A percentile compares a stretch with the other conserved stretches of the same genome.
Conservation (phyloP, 208 protist species). For the Angomonas deanei region DNA sequence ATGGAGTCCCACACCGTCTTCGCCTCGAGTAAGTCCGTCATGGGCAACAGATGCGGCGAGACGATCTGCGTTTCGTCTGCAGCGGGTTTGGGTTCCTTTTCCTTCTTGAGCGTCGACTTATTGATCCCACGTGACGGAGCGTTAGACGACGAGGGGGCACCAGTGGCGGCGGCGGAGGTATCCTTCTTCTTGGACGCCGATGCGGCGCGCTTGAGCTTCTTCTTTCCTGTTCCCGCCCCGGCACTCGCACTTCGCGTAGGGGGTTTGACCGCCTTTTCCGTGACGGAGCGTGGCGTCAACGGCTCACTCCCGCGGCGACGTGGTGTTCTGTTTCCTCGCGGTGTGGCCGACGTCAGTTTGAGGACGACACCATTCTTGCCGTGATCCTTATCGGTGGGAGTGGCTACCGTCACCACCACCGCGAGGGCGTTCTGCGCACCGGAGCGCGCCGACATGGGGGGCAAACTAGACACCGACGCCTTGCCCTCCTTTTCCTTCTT, state of each 20-base stretch:
- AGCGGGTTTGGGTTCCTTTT: no score
- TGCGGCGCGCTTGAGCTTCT: conserved; percentile 5
- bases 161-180: neutral
- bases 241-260: neutral
- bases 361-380: conserved; percentile 1
- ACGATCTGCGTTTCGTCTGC: no score
- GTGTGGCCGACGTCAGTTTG: neutral
- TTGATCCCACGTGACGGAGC: neutral
- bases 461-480: neutral
- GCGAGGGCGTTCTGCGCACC: neutral
- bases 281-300: neutral
- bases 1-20: conserved; percentile 3
- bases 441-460: neutral
- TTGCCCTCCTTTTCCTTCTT: conserved; percentile 2
- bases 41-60: no score
- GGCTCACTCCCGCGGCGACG: neutral
- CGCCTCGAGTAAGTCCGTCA: neutral
- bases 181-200: conserved; percentile 3
- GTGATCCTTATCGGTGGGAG: neutral
- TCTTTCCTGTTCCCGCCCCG: conserved; percentile 7
- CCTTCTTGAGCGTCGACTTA: neutral
- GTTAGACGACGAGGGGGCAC: neutral
- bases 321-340: neutral
- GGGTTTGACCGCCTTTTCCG: neutral
- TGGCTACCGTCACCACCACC: neutral